Evolutionary conservation across 2,329 filamentous ascomycete genomes (phyloP).

Genomic region (Scedosporium apiospermum): DNA sequence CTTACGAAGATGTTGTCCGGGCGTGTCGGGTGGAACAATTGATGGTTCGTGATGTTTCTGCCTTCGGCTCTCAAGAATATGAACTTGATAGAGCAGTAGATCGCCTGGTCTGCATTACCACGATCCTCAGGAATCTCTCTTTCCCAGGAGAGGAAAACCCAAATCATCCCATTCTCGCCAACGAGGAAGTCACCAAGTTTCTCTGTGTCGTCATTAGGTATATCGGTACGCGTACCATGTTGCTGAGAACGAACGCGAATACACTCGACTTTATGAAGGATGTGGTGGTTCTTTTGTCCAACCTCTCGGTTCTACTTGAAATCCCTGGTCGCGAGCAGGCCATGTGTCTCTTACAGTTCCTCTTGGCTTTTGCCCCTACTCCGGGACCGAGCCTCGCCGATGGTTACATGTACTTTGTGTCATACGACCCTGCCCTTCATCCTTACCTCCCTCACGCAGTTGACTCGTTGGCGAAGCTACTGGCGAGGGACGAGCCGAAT

Average conservation of each 20-base stretch:
- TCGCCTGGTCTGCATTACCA: slow-evolving; percentile 80
- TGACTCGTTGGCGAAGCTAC: slow-evolving; percentile 80
- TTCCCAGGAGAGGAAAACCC: slow-evolving; percentile 53
- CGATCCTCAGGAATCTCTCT: slow-evolving; percentile 85
- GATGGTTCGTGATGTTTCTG: slow-evolving; percentile 59
- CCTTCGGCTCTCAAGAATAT: slow-evolving; percentile 68
- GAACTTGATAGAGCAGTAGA: slow-evolving; percentile 81
- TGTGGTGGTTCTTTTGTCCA: slow-evolving; percentile 78
- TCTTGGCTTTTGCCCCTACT: slow-evolving; percentile 80
- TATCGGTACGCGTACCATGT: slow-evolving; percentile 79
- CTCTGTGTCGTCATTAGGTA: slow-evolving; percentile 76
- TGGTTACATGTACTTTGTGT: slow-evolving; percentile 61
- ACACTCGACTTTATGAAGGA: slow-evolving; percentile 98
- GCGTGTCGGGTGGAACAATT: slow-evolving; percentile 67
- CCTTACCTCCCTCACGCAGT: slow-evolving; percentile 84
- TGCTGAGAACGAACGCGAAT: slow-evolving; percentile 73
- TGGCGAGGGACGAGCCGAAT: slow-evolving; percentile 91
- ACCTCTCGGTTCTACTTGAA: slow-evolving; percentile 71
- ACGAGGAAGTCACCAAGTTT: slow-evolving; percentile 71
- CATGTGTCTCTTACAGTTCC: slow-evolving; percentile 74
- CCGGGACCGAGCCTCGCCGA: slow-evolving; percentile 53
- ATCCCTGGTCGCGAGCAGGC: slow-evolving; percentile 83
- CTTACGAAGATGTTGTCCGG: slow-evolving; percentile 82
- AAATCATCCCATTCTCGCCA: slow-evolving; percentile 68
- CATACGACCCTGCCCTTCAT: slow-evolving; percentile 73